Base-by-base conservation (phyloP, 176 grass and related monocot genomes). In the Musa beccarii region DNA sequence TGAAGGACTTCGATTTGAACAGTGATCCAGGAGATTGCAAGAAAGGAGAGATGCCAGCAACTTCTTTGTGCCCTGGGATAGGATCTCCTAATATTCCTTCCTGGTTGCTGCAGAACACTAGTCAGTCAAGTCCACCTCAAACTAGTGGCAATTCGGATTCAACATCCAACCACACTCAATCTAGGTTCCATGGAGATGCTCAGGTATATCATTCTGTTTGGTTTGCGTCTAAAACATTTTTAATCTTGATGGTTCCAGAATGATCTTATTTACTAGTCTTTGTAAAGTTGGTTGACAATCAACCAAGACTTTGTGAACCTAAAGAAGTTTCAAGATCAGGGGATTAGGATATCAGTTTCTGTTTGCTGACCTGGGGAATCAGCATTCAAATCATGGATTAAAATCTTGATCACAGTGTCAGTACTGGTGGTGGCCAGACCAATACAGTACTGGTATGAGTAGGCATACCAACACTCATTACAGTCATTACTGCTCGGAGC, bases 1-100 rank as follows among this genome's bases (percentile, higher is more conserved):
- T 92, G 54, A 90, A 87, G 69, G 89, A 95, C 83, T 99, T 99
- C 82, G 96, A 99, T 95, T 81, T 99, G 89, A 99, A 99, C 79
- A 73, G 68, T 62, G 88, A 93, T 54, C 54, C 76, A 75, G 81
- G 92, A 87, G 82, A 88, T 67, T 85, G 80, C 77, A 83, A 88
- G 63, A 79, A 84, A 84, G 86, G 84, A 53, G 73, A 89, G 50
- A 83, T 51, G 50, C 76, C 69, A 66, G 73, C 84, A 69, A 83
- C 66, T 17, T 70, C 64, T 51, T 73, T 69, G 66, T 86, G 74
- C 63, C 82, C 76, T 14, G 75, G 76, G 74, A 76, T 74, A 23
- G 84, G 74, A 74, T 89, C 79, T 84, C 81, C 83, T 14, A 92
- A 82, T 79, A 84, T 82, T 73, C 82, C 89, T 80, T 89, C 85